These are phyloP conservation scores for Magnaporthiopsis incrustans DNA, from an alignment of 2,329 filamentous ascomycete genomes.

Conservation along the genomic window DNA sequence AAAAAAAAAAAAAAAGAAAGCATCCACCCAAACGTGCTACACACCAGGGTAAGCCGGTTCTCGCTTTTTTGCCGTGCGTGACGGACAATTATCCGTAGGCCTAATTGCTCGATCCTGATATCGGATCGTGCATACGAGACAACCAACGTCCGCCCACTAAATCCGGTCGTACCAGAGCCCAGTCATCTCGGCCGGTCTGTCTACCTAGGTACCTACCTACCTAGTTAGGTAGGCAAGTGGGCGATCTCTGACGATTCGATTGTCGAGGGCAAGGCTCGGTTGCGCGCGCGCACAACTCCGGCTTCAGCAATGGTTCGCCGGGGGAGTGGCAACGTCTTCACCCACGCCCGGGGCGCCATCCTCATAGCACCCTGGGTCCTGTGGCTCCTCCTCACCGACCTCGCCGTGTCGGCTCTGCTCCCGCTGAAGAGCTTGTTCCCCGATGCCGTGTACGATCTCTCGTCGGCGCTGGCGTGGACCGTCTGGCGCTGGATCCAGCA, in stretches of 20 bases:
- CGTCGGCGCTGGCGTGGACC: constrained; percentile 44
- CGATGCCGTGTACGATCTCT: constrained; percentile 41
- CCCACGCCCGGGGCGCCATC: constrained; percentile 32
- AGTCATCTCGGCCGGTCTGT: no score
- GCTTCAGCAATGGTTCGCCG: neutral
- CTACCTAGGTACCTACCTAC: no score
- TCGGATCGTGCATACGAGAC: neutral
- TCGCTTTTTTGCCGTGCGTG: neutral
- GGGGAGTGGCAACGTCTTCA: constrained; percentile 17
- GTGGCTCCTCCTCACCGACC: constrained; percentile 42
- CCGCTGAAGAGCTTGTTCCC: constrained; percentile 39
- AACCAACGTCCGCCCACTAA: neutral
- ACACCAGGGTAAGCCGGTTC: neutral
- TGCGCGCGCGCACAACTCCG: neutral
- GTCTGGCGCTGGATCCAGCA: constrained; percentile 50
- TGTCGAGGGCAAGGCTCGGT: neutral
- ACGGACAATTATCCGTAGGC: neutral
- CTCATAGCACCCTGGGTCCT: constrained; percentile 44
- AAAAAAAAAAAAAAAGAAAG: no score
- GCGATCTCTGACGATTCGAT: neutral
- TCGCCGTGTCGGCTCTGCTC: constrained; percentile 40
- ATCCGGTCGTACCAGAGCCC: neutral
- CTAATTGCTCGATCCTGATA: neutral
- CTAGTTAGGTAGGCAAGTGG: no score
- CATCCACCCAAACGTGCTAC: neutral